Evolutionary conservation across 805 yeast species (phyloP).

Genomic region (Torulaspora maleeae): DNA sequence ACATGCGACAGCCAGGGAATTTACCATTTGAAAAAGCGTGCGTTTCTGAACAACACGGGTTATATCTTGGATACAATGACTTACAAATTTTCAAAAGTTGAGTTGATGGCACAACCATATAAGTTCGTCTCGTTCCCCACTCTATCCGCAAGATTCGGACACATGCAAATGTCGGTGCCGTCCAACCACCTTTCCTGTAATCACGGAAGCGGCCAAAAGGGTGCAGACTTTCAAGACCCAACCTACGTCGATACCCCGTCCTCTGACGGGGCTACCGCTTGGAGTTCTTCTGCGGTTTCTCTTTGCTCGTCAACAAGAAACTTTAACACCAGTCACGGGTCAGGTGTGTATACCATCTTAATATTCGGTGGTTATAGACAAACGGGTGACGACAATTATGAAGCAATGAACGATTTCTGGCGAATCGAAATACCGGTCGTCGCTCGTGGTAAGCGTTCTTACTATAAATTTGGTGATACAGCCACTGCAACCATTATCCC

Average conservation of each 20-base stretch:
- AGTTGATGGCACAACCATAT: conserved; percentile 35
- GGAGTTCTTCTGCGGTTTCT: conserved; percentile 8
- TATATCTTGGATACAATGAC: conserved; percentile 55
- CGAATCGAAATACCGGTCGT: conserved; percentile 38
- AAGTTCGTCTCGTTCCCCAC: conserved; percentile 31
- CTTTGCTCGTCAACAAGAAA: conserved; percentile 1
- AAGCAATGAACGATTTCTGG: conserved; percentile 42
- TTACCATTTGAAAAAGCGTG: conserved; percentile 38
- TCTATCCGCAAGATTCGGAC: conserved; percentile 40
- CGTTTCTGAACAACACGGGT: conserved; percentile 48
- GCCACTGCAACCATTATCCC: conserved; percentile 35
- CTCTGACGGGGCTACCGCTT: neutral
- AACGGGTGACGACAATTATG: conserved; percentile 30
- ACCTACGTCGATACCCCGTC: conserved; percentile 4
- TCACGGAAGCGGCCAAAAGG: conserved; percentile 4
- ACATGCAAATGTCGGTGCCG: conserved; percentile 32
- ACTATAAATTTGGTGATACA: conserved; percentile 37
- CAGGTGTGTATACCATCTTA: conserved; percentile 25
- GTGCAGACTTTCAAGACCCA: conserved; percentile 4
- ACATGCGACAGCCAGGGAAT: conserved; percentile 33
- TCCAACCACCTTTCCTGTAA: neutral
- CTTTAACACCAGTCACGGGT: conserved; percentile 6
- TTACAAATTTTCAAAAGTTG: conserved; percentile 46
- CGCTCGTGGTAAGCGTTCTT: conserved; percentile 36
- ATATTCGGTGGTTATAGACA: conserved; percentile 49